These are phyloP conservation scores for Lactarius trivialis DNA, from an alignment of 768 basidiomycete species.

Conservation along the genomic window DNA sequence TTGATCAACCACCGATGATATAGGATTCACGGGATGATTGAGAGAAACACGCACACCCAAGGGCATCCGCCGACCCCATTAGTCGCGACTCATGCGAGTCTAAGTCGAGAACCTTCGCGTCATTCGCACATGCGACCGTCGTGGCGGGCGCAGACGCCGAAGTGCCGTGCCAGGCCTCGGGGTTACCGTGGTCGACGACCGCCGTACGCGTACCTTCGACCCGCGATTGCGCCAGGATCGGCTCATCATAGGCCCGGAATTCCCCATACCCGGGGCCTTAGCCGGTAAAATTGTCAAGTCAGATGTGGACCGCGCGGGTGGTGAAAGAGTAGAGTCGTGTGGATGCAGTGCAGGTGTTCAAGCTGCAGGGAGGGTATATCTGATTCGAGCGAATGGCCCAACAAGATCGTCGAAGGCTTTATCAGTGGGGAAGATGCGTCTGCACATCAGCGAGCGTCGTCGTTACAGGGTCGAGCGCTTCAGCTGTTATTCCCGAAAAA, in stretches of 20 bases:
- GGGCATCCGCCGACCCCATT: too few relatives aligned
- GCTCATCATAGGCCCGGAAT: too few relatives aligned
- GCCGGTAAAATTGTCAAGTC: too few relatives aligned
- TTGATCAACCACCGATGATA: too few relatives aligned
- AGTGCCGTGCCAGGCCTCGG: too few relatives aligned
- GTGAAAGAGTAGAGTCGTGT: slow-evolving; percentile 84
- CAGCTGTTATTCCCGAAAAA: slow-evolving; percentile 92
- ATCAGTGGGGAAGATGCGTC: slow-evolving; percentile 52
- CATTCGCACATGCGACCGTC: too few relatives aligned
- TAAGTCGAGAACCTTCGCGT: slow-evolving; percentile 90
- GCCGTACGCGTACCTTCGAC: too few relatives aligned
- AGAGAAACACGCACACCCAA: slow-evolving; percentile 89
- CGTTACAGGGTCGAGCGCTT: slow-evolving; percentile 57
- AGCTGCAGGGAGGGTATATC: slow-evolving; percentile 85
- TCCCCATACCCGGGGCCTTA: too few relatives aligned
- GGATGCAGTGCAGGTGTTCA: slow-evolving; percentile 80
- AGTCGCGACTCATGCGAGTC: slow-evolving; percentile 91
- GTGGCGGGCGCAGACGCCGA: too few relatives aligned
- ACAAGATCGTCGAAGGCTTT: slow-evolving; percentile 63
- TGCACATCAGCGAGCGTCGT: slow-evolving; percentile 81
- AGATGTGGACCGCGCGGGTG: slow-evolving; percentile 91
- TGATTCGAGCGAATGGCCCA: slow-evolving; percentile 93
- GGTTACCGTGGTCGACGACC: too few relatives aligned
- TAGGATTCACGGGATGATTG: too few relatives aligned
- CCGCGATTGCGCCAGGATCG: too few relatives aligned